Evolutionary conservation across 805 yeast species (phyloP), one percentile per base, ranked within the genome.

Genomic region (Scheffersomyces coipomensis): DNA sequence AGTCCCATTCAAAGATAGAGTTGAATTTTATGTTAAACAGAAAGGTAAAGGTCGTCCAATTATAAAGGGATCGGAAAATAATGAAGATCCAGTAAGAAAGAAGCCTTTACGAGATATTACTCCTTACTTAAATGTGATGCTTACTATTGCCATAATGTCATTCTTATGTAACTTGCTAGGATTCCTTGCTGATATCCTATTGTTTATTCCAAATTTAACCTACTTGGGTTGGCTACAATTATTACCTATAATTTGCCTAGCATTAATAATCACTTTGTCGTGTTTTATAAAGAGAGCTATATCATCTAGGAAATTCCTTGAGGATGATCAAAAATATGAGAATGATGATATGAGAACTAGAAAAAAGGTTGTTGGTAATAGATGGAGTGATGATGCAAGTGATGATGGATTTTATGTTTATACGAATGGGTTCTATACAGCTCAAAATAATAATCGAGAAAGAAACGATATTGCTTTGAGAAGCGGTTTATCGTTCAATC

Each of bases 201-300:
- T 91, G 36, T 91, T 91, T 52, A 74, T 83, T 1, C 86, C 90
- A 2, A 79, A 81, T 53, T 64, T 91, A 39, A 74, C 79, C 38
- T 89, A 88, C 81, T 76, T 83, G 33, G 96, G 96, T 19, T 91
- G 97, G 97, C 65, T 85, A 36, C 75, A 86, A 43, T 64, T 90
- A 19, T 79, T 79, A 0, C 77, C 91, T 1, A 78, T 93, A 0
- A 75, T 84, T 2, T 58, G 83, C 23, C 69, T 82, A 33, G 84
- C 91, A 0, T 46, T 83, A 1, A 71, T 79, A 21, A 81, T 88
- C 1, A 74, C 88, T 2, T 56, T 83, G 46, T 61, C 85, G 15
- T 88, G 96, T 57, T 72, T 86, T 38, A 73, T 84, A 68, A 78
- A 90, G 53, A 68, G 96, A 48, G 74, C 85, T 0, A 76, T 80